A percentile compares a stretch with the other conserved stretches of the same genome.
Conservation (phyloP, 345 rosid genomes). For the Brassica rapa region DNA sequence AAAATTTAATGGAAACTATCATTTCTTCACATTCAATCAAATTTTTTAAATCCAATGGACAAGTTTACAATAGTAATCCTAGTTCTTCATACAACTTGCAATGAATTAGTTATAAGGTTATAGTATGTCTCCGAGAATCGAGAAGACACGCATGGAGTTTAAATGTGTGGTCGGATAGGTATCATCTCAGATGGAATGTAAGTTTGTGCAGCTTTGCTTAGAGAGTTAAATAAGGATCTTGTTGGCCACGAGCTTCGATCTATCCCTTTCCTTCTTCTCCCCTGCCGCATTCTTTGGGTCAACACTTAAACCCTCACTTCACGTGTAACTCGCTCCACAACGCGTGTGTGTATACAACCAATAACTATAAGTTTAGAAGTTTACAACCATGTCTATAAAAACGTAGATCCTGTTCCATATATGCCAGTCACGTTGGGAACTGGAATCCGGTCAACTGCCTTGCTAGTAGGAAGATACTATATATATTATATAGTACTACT, state of each 20-base stretch:
- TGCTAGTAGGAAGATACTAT: background rate
- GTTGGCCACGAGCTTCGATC: slow-evolving; percentile 34
- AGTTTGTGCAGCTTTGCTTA: slow-evolving; percentile 23
- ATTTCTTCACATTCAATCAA: too few species aligned
- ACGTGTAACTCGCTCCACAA: slow-evolving; percentile 21
- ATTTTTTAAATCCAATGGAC: too few species aligned
- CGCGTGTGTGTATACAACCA: background rate
- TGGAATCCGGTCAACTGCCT: slow-evolving; percentile 27
- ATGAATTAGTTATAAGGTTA: background rate
- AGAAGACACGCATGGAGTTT: slow-evolving; percentile 30
- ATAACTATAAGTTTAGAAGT: background rate
- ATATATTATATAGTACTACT: background rate
- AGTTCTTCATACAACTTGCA: background rate
- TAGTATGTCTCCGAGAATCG: slow-evolving; percentile 18
- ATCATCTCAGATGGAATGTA: slow-evolving; percentile 12
- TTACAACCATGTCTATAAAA: background rate
- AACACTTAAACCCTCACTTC: slow-evolving; percentile 33
- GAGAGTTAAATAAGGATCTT: slow-evolving; percentile 34
- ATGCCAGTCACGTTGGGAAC: background rate
- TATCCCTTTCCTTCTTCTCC: slow-evolving; percentile 17
- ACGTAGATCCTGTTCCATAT: slow-evolving; percentile 16
- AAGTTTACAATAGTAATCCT: background rate
- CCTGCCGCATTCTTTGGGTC: slow-evolving; percentile 40
- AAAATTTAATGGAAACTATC: too few species aligned
- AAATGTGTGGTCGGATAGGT: slow-evolving; percentile 32